Percentiles rank a stretch among this genome's conserved stretches.
These are phyloP conservation scores for Odontarrhena argentea DNA, from an alignment of 345 rosid genomes.

Conservation along the genomic window DNA sequence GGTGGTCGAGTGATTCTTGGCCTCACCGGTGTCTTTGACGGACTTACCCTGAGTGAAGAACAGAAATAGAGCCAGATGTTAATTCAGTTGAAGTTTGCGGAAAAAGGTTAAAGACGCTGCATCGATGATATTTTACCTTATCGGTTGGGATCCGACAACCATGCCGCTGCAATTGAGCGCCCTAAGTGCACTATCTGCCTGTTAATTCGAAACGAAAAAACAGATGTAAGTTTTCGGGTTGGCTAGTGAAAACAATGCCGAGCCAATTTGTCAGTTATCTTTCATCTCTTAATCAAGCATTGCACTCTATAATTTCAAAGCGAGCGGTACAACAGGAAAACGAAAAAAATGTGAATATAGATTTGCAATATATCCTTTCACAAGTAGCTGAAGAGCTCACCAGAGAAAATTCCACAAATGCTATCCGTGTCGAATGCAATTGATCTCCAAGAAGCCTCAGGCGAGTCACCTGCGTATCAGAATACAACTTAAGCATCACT, in stretches of 20 bases:
- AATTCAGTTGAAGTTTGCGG: slow-evolving; percentile 4
- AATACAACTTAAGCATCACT: slow-evolving; percentile 4
- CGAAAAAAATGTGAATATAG: neutral
- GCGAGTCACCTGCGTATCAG: slow-evolving; percentile 63
- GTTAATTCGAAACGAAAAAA: slow-evolving; percentile 33
- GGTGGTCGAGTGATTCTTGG: slow-evolving; percentile 61
- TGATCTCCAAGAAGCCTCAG: slow-evolving; percentile 87
- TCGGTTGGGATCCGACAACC: slow-evolving; percentile 68
- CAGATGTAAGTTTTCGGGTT: neutral
- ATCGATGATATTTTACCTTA: slow-evolving; percentile 49
- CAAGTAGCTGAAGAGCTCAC: slow-evolving; percentile 46
- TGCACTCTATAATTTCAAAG: neutral
- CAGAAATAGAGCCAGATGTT: neutral
- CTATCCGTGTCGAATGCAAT: slow-evolving; percentile 83
- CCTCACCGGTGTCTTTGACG: slow-evolving; percentile 86
- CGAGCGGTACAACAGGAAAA: neutral
- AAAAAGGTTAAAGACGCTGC: slow-evolving; percentile 1
- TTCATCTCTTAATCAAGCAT: neutral
- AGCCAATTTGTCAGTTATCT: neutral
- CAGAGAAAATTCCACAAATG: slow-evolving; percentile 85
- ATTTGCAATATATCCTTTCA: slow-evolving; percentile 3
- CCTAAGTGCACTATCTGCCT: slow-evolving; percentile 82
- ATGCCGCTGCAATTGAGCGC: slow-evolving; percentile 81
- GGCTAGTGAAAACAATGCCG: slow-evolving; percentile 1
- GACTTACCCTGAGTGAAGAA: slow-evolving; percentile 61